A percentile compares a stretch with the other conserved stretches of the same genome.
Conservation (phyloP, 345 rosid genomes). For the Mallotus nudiflorus region DNA sequence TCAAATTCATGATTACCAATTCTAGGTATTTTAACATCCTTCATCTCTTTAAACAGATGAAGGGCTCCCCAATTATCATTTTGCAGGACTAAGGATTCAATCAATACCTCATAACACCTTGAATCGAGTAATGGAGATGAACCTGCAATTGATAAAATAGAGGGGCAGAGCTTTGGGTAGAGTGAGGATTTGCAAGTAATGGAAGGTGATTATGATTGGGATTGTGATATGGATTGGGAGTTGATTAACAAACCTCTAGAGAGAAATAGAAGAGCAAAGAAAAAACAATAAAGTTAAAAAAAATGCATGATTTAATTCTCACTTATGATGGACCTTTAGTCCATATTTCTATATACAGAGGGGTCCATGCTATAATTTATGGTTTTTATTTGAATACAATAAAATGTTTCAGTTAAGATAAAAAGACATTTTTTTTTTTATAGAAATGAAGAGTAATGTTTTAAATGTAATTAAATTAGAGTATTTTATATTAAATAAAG, state of each 20-base stretch:
- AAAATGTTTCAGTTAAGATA: too few species aligned
- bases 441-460: too few species aligned
- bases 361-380: too few species aligned
- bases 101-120: conserved; percentile 67
- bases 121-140: conserved; percentile 62
- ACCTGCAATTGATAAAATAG: conserved; percentile 45
- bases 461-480: too few species aligned
- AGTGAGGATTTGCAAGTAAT: conserved; percentile 52
- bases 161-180: conserved; percentile 70
- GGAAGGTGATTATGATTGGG: conserved; percentile 23
- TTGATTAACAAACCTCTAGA: not conserved
- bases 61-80: conserved; percentile 75
- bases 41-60: conserved; percentile 74
- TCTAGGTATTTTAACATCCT: conserved; percentile 58
- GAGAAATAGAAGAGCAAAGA: not conserved
- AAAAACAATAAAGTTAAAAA: too few species aligned
- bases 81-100: conserved; percentile 58
- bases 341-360: too few species aligned
- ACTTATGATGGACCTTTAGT: too few species aligned
- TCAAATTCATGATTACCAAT: conserved; percentile 60
- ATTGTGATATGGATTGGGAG: not conserved
- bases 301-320: too few species aligned
- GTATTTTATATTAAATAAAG: too few species aligned
- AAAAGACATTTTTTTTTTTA: too few species aligned
- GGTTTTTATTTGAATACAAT: too few species aligned